phyloP scores from a whole-genome alignment of 495 filamentous ascomycete species.

The Sordaria brevicollis region DNA sequence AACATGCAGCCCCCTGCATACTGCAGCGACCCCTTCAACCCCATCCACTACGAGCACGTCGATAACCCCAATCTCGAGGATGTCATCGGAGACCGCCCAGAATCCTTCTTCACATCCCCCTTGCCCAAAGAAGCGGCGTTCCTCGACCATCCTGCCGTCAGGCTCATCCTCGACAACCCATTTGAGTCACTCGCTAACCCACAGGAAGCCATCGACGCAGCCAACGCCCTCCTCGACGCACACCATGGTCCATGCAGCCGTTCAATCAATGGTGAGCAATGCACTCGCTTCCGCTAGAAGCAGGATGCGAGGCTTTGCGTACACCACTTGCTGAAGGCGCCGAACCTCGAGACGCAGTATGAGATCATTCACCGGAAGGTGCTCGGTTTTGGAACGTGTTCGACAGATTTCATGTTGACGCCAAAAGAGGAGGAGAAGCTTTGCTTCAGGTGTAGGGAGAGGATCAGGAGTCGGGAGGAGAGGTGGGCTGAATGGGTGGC shows the following conservation, averaged over 20 bases:
- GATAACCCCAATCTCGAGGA: not conserved
- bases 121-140: too few relatives aligned
- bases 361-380: not conserved
- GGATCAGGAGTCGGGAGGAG: not conserved
- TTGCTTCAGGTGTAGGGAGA: not conserved
- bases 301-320: not conserved
- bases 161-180: too few relatives aligned
- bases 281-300: not conserved
- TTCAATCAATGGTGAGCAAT: not conserved
- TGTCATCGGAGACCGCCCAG: not conserved
- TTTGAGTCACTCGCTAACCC: not conserved
- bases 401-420: not conserved
- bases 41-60: not conserved
- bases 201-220: not conserved
- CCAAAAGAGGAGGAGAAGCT: not conserved
- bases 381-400: not conserved
- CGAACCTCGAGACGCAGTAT: not conserved
- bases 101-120: too few relatives aligned
- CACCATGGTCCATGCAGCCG: not conserved
- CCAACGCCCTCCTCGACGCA: not conserved
- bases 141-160: not conserved
- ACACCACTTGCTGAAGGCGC: not conserved
- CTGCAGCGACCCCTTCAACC: not conserved
- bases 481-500: not conserved
- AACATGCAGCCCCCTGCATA: not conserved